Evolutionary conservation across 2,329 filamentous ascomycete genomes (phyloP).

Genomic region (Talaromyces sp.): DNA sequence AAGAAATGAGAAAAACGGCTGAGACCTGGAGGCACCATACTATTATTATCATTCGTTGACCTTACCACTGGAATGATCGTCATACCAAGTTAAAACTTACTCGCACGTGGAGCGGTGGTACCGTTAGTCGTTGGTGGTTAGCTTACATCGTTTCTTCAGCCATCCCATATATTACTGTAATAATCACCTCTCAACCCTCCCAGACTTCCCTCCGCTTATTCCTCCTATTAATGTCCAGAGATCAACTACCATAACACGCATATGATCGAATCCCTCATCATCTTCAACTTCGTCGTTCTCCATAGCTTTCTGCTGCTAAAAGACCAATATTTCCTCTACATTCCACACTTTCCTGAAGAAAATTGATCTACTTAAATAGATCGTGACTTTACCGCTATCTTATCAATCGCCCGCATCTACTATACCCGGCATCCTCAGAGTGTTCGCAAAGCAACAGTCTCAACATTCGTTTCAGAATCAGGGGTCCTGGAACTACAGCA

Average conservation of each 20-base stretch:
- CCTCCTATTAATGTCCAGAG: not conserved
- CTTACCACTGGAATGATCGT: slow-evolving; percentile 7
- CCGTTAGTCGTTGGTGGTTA: not conserved
- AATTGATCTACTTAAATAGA: not conserved
- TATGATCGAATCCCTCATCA: not conserved
- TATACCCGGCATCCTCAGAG: not conserved
- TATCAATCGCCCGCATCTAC: not conserved
- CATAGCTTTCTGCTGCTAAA: not conserved
- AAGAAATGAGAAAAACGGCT: not conserved
- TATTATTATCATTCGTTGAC: not conserved
- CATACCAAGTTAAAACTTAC: not conserved
- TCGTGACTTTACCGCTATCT: not conserved
- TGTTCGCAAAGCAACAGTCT: not conserved
- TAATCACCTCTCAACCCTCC: not conserved
- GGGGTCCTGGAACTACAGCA: not conserved
- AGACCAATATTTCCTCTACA: not conserved
- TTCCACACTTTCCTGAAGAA: not conserved
- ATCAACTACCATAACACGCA: not conserved
- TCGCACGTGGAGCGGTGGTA: slow-evolving; percentile 2
- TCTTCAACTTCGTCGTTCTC: not conserved
- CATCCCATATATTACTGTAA: slow-evolving; percentile 3
- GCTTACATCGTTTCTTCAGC: slow-evolving; percentile 7
- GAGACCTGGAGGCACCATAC: not conserved
- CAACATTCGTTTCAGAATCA: slow-evolving; percentile 4
- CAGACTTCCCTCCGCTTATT: not conserved